These are phyloP conservation scores for Chalaropsis thielavioides DNA, from an alignment of 2,329 filamentous ascomycete genomes.

Conservation along the genomic window DNA sequence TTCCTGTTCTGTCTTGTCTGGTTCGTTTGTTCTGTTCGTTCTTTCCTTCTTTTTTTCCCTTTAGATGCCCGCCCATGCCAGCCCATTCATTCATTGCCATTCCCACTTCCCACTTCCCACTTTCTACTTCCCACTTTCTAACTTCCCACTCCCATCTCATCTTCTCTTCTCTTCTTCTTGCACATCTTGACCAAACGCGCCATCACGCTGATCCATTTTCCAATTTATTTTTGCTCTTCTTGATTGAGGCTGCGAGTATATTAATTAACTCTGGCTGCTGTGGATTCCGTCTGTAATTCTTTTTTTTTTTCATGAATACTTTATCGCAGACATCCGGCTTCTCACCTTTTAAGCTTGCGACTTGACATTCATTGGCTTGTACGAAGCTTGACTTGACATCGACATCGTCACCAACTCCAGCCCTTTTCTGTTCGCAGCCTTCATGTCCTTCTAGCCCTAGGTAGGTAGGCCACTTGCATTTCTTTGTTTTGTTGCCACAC, in stretches of 20 bases:
- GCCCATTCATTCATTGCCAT: not conserved
- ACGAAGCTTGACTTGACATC: not conserved
- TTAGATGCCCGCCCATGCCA: not conserved
- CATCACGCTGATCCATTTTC: not conserved
- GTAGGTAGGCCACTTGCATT: not conserved
- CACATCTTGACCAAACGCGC: not conserved
- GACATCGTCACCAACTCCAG: not conserved
- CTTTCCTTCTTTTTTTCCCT: constrained; percentile 8
- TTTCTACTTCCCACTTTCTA: not conserved
- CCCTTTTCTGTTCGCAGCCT: not conserved
- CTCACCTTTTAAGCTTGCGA: not conserved
- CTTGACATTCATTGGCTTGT: constrained; percentile 1
- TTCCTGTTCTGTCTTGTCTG: constrained; percentile 8
- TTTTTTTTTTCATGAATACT: not conserved
- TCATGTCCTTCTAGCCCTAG: not conserved
- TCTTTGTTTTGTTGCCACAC: not conserved
- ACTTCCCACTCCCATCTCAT: not conserved
- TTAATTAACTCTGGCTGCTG: not conserved
- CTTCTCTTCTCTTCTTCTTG: not conserved
- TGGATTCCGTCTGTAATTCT: not conserved
- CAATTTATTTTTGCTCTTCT: not conserved
- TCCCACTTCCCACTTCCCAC: constrained; percentile 3
- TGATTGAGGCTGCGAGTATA: not conserved
- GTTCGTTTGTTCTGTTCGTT: not conserved
- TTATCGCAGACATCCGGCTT: not conserved